phyloP scores from a whole-genome alignment of 768 basidiomycete genomes.

The Austroboletus festivus region DNA sequence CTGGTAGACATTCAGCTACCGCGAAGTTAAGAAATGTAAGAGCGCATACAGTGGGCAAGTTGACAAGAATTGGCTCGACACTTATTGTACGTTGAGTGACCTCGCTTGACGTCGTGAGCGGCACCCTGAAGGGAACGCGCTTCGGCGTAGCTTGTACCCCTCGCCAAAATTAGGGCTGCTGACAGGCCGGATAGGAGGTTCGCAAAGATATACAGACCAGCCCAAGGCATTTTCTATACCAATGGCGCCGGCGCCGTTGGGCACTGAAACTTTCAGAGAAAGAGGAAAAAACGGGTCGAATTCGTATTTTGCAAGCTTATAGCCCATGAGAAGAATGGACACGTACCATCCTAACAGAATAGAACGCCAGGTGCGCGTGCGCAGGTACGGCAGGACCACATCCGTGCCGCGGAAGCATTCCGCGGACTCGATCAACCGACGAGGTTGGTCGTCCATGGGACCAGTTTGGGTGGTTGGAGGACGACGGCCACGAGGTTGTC shows the following conservation, averaged over 20 bases:
- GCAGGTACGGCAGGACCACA: constrained; percentile 20
- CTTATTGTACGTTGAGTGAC: constrained; percentile 61
- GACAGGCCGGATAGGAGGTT: constrained; percentile 17
- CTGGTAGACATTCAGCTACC: constrained; percentile 26
- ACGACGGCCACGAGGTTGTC: constrained; percentile 15
- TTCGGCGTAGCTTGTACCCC: constrained; percentile 35
- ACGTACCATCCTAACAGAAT: constrained; percentile 17
- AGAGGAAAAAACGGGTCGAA: constrained; percentile 5
- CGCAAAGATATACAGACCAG: constrained; percentile 17
- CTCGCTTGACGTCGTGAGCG: constrained; percentile 49
- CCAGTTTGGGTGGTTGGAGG: not conserved
- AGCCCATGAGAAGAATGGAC: constrained; percentile 20
- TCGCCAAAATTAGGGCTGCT: constrained; percentile 17
- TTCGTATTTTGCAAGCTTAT: constrained; percentile 15
- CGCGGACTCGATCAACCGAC: constrained; percentile 3
- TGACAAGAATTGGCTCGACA: constrained; percentile 68
- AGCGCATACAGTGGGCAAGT: constrained; percentile 52
- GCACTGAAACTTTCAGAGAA: constrained; percentile 7
- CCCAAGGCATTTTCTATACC: constrained; percentile 20
- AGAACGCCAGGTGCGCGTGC: constrained; percentile 17
- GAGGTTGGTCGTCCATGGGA: constrained; percentile 1
- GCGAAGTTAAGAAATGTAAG: not conserved
- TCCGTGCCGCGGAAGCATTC: constrained; percentile 2
- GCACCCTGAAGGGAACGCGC: constrained; percentile 49
- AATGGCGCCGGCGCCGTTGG: constrained; percentile 13